Evolutionary conservation across 768 basidiomycete genomes (phyloP).

Genomic region (Suillus ampliporus): DNA sequence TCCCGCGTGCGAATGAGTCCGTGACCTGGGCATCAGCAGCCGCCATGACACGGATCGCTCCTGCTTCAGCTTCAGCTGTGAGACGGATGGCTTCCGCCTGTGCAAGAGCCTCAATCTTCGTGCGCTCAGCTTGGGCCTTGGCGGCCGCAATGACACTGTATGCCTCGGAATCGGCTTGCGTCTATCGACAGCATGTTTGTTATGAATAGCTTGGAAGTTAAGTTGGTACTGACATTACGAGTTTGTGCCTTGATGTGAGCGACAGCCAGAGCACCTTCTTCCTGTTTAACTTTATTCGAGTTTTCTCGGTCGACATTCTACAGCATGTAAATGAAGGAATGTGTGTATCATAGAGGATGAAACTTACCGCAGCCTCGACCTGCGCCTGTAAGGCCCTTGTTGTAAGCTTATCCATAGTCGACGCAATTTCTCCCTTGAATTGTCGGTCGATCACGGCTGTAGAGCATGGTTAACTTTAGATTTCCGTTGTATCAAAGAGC

Average conservation of each 20-base stretch:
- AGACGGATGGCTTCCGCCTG: constrained; percentile 80
- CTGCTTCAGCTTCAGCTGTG: constrained; percentile 76
- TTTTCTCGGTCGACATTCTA: constrained; percentile 89
- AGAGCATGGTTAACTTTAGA: constrained; percentile 17
- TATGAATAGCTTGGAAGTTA: constrained; percentile 5
- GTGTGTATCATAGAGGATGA: background rate
- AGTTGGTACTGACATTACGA: constrained; percentile 45
- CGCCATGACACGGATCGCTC: constrained; percentile 68
- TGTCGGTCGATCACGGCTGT: constrained; percentile 85
- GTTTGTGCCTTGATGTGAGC: constrained; percentile 77
- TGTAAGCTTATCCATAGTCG: constrained; percentile 85
- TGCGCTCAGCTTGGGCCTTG: constrained; percentile 69
- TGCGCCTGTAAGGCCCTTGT: constrained; percentile 86
- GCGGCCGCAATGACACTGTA: constrained; percentile 77
- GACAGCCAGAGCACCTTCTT: constrained; percentile 79
- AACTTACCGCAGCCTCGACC: constrained; percentile 79
- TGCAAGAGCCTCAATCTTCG: constrained; percentile 75
- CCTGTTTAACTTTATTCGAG: constrained; percentile 85
- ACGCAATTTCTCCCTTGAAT: constrained; percentile 88
- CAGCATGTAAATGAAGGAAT: background rate
- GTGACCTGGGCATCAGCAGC: constrained; percentile 63
- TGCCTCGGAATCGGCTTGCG: constrained; percentile 77
- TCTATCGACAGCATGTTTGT: constrained; percentile 37
- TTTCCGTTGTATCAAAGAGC: background rate
- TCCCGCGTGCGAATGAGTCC: constrained; percentile 76